Base-by-base conservation (phyloP, 2,329 filamentous ascomycete genomes). In the Aspergillus awamori region DNA sequence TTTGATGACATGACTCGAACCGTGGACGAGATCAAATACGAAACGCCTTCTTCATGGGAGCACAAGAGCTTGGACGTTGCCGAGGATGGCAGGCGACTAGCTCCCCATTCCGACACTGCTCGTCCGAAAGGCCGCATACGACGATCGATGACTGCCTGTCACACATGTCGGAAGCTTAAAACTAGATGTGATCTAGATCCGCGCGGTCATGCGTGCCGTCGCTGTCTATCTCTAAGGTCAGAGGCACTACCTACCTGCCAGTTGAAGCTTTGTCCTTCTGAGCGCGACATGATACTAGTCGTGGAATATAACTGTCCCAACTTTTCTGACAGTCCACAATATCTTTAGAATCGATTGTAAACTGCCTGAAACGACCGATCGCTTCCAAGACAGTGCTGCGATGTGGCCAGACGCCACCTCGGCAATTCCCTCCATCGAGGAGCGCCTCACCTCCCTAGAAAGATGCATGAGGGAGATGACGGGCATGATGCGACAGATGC, bases 91-190 rank as follows among this genome's bases (percentile, higher is more conserved):
- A 62, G 66, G 49, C 62, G 66, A 65, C 60, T 69, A 17, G 65
- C 66, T 51, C 60, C 68, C 5, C 41, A 56, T 56, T 22, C 53
- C 39, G 71, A 73, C 26, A 38, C 57, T 55, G 47, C 57, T 10
- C 70, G 72, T 22, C 72, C 72, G 10, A 70, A 72, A 57, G 71
- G 70, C 22, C 72, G 73, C 13, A 75, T 76, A 38, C 72, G 73
- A 47, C 73, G 73, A 28, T 75, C 73, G 8, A 75, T 75, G 73
- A 76, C 73, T 17, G 73, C 73, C 7, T 76, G 73, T 65, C 72
- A 76, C 65, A 76, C 73, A 20, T 76, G 73, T 57, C 73, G 73
- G 60, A 76, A 76, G 67, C 68, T 76, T 54, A 76, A 76, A 62
- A 76, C 73, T 30, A 68, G 73, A n/a, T 76, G 73, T 51, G 73